phyloP scores from a whole-genome alignment of 2,329 filamentous ascomycete genomes.

The Dendryphion nanum region DNA sequence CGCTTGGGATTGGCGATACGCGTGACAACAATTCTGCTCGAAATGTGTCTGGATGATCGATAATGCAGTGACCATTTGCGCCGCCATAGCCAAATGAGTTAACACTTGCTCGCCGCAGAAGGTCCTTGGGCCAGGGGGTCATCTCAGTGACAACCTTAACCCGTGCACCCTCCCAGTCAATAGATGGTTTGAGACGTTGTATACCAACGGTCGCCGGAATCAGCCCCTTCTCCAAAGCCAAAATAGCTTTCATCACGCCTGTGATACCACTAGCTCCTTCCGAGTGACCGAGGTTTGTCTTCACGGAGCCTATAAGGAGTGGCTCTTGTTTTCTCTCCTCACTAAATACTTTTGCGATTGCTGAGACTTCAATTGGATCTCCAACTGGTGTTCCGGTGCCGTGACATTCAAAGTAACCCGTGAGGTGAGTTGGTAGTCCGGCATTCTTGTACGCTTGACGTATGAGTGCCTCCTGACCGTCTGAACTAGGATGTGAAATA shows the following conservation, averaged over 20 bases:
- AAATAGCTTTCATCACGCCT: slow-evolving; percentile 44
- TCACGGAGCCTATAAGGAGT: background rate
- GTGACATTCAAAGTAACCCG: background rate
- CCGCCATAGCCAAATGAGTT: slow-evolving; percentile 42
- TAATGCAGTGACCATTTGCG: slow-evolving; percentile 10
- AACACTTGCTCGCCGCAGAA: slow-evolving; percentile 29
- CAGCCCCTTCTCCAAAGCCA: slow-evolving; percentile 40
- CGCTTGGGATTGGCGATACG: too few relatives aligned
- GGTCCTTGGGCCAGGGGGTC: background rate
- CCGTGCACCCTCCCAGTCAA: background rate
- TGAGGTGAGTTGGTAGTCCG: background rate
- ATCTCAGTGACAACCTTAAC: background rate
- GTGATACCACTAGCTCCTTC: slow-evolving; percentile 47
- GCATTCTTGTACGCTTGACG: background rate
- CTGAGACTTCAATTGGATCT: slow-evolving; percentile 1
- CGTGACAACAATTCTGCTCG: too few relatives aligned
- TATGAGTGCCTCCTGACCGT: slow-evolving; percentile 38
- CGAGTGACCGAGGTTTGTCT: slow-evolving; percentile 40
- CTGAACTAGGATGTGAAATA: slow-evolving; percentile 36
- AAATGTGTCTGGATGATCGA: slow-evolving; percentile 5
- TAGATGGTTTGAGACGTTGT: slow-evolving; percentile 5
- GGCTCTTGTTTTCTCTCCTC: slow-evolving; percentile 4
- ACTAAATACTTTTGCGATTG: background rate
- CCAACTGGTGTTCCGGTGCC: slow-evolving; percentile 1
- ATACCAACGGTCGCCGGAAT: slow-evolving; percentile 32